Evolutionary conservation across 2,329 filamentous ascomycete species (phyloP).

Genomic region (Dactylellina parvicollis): DNA sequence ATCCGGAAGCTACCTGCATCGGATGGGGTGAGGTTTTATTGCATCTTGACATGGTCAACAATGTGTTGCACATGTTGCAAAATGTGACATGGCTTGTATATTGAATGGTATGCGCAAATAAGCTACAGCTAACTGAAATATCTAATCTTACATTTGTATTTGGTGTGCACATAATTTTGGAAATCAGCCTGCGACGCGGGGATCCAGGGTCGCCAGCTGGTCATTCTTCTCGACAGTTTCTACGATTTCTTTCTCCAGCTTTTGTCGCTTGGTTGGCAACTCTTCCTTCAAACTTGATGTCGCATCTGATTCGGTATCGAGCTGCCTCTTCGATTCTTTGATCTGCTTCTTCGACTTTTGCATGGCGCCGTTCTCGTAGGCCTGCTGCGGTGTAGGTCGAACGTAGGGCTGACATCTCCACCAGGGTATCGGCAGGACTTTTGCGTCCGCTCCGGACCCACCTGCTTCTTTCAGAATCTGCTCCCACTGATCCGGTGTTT

Average conservation of each 20-base stretch:
- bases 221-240: conserved; percentile 15
- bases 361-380: conserved; percentile 61
- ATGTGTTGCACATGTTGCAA: too few relatives aligned
- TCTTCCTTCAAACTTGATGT: conserved; percentile 57
- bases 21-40: too few relatives aligned
- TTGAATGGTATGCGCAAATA: too few relatives aligned
- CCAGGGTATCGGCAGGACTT: conserved; percentile 56
- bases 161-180: too few relatives aligned
- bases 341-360: conserved; percentile 78
- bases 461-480: conserved; percentile 58
- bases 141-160: too few relatives aligned
- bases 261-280: conserved; percentile 58
- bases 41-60: too few relatives aligned
- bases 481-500: conserved; percentile 62
- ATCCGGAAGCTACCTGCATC: too few relatives aligned
- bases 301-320: conserved; percentile 60
- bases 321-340: conserved; percentile 63
- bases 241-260: conserved; percentile 19
- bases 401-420: conserved; percentile 58
- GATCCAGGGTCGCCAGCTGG: conserved; percentile 9
- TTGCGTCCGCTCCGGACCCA: conserved; percentile 51
- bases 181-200: conserved; percentile 8
- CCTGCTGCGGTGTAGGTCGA: conserved; percentile 46
- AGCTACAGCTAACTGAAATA: too few relatives aligned
- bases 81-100: too few relatives aligned